Base-by-base conservation (phyloP, 805 yeast species). In the Candida golubevii region DNA sequence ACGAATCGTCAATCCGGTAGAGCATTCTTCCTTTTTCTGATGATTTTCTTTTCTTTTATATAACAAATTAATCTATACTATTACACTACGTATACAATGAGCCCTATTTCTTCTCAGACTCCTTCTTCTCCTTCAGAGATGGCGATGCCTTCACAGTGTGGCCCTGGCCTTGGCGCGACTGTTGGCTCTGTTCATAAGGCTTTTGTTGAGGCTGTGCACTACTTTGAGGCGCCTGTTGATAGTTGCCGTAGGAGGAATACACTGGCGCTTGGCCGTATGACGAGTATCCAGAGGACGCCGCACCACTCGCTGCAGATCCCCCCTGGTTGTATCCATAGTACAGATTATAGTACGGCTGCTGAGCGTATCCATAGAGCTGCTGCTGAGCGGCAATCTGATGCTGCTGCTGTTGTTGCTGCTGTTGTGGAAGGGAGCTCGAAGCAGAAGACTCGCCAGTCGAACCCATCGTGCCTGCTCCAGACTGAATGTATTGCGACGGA, bases 261-360 rank as follows among this genome's bases (percentile, higher is more conserved):
- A 48, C 44, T 11, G 55, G 55, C 18, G 53, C 55, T 36, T 51
- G 56, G 5, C 48, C 41, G 35, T 53, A 53, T 6, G 49, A 44
- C 36, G 57, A 49, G 46, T 53, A 53, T 35, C 43, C 41, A 7
- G 47, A 18, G 11, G 39, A 36, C 3, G 41, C 51, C 1, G 43
- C 36, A 9, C 35, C 45, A 23, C 37, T 41, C 12, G 38, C 46
- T 12, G 38, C 39, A n/a, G 50, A 31, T 10, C 40, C 48, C 10
- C 46, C 50, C 41, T 49, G 57, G 49, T 53, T 78, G 47, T 82
- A 79, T 13, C 66, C 71, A 13, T 79, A 71, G 56, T 78, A 78
- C 56, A 65, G 62, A 39, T 65, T 71, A 48, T 69, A 63, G 44
- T 50, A 54, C 26, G 54, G 51, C 14, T 55, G 57, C 50, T 54